Evolutionary conservation across 352 stramenopile species (phyloP).

Genomic region (Phytophthora uliginosa): DNA sequence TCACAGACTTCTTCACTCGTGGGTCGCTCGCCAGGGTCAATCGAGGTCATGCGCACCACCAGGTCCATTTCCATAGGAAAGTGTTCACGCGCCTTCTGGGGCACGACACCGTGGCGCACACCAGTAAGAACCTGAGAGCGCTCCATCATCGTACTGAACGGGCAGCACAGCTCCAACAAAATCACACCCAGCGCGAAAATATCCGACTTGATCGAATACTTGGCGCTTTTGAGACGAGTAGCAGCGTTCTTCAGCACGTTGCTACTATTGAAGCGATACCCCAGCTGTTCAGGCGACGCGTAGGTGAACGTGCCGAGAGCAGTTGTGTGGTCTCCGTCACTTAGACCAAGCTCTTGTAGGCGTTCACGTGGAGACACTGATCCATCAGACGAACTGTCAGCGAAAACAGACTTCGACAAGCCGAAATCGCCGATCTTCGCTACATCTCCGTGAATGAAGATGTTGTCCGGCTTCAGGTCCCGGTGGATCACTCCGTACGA

Average conservation of each 20-base stretch:
- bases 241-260: slow-evolving; percentile 49
- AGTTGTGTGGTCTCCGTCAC: slow-evolving; percentile 76
- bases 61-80: slow-evolving; percentile 82
- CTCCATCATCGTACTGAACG: slow-evolving; percentile 90
- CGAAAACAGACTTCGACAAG: slow-evolving; percentile 69
- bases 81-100: slow-evolving; percentile 62
- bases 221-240: slow-evolving; percentile 72
- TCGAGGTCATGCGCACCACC: slow-evolving; percentile 81
- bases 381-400: slow-evolving; percentile 32
- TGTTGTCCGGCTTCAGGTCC: slow-evolving; percentile 83
- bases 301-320: slow-evolving; percentile 88
- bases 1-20: slow-evolving; percentile 72
- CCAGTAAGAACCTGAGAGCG: slow-evolving; percentile 83
- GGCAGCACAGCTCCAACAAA: slow-evolving; percentile 85
- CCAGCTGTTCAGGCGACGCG: slow-evolving; percentile 88
- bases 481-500: slow-evolving; percentile 76
- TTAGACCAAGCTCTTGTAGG: slow-evolving; percentile 31
- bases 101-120: slow-evolving; percentile 84
- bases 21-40: slow-evolving; percentile 73
- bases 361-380: slow-evolving; percentile 27
- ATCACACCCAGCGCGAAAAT: slow-evolving; percentile 89
- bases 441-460: slow-evolving; percentile 72
- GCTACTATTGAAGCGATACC: slow-evolving; percentile 60
- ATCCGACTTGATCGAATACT: slow-evolving; percentile 88
- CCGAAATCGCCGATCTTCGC: slow-evolving; percentile 82